phyloP scores from a whole-genome alignment of 2,329 filamentous ascomycete genomes.

The Trichoderma sp. region DNA sequence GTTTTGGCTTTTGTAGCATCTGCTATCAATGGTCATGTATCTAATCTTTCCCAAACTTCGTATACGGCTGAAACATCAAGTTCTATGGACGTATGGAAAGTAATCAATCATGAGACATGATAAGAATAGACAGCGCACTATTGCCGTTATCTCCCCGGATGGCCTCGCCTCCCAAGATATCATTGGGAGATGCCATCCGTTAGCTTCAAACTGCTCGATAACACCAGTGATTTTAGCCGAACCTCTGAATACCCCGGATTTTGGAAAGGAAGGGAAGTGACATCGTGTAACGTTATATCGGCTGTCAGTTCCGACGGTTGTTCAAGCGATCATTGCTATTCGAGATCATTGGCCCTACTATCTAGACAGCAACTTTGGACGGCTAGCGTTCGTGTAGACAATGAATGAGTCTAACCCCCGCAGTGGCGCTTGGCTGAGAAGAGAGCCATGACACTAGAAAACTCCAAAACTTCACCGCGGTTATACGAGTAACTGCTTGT shows the following conservation, averaged over 20 bases:
- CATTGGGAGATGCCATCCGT: background rate
- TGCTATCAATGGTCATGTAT: background rate
- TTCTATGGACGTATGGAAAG: background rate
- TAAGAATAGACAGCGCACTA: background rate
- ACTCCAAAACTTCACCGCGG: background rate
- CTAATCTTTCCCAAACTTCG: background rate
- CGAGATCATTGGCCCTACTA: background rate
- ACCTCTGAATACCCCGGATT: background rate
- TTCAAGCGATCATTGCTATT: background rate
- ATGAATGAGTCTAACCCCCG: background rate
- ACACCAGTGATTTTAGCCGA: background rate
- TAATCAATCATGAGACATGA: background rate
- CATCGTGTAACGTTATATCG: conserved; percentile 16
- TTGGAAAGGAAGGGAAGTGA: background rate
- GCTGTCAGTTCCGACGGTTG: background rate
- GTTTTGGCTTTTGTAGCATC: background rate
- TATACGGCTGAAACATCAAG: background rate
- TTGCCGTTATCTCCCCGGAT: conserved; percentile 1
- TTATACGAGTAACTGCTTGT: background rate
- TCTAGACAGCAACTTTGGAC: background rate
- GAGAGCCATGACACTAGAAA: background rate
- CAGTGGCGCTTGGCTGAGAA: background rate
- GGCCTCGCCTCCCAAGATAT: background rate
- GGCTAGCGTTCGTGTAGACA: background rate
- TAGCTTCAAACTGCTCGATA: background rate